Evolutionary conservation across 495 filamentous ascomycete genomes (phyloP).

Genomic region (Cryomyces antarcticus): DNA sequence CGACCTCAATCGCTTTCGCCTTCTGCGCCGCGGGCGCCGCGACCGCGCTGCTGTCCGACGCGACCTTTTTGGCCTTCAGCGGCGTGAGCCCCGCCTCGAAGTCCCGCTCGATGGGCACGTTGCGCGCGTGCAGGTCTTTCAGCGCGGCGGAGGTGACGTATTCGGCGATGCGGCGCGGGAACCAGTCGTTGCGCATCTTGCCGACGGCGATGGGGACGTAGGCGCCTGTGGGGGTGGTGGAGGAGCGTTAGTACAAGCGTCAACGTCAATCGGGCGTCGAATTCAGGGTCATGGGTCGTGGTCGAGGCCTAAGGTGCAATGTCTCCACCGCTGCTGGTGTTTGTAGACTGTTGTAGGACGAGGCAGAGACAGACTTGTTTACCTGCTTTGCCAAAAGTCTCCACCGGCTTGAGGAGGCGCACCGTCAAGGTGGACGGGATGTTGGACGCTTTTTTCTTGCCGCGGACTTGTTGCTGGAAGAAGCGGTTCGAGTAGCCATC

Average conservation of each 20-base stretch:
- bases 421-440: conserved; percentile 32
- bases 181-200: conserved; percentile 35
- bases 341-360: not conserved
- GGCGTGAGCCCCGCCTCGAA: conserved; percentile 12
- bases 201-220: conserved; percentile 32
- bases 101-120: conserved; percentile 27
- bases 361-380: not conserved
- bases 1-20: conserved; percentile 5
- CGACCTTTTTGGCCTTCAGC: not conserved
- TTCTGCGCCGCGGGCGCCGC: not conserved
- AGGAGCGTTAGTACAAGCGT: not conserved
- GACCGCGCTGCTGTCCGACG: not conserved
- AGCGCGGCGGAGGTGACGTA: conserved; percentile 28
- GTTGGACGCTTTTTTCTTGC: conserved; percentile 32
- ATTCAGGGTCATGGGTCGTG: not conserved
- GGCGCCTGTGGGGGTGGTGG: conserved; percentile 20
- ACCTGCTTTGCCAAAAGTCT: conserved; percentile 39
- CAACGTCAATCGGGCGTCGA: not conserved
- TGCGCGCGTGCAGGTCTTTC: conserved; percentile 22
- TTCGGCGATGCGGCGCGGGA: conserved; percentile 29
- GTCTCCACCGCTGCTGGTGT: not conserved
- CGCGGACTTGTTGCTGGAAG: conserved; percentile 25
- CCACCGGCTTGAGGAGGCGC: conserved; percentile 36
- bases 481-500: conserved; percentile 1
- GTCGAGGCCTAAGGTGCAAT: not conserved